Conservation (phyloP, 768 basidiomycete genomes). For the Tricholoma matsutake region DNA sequence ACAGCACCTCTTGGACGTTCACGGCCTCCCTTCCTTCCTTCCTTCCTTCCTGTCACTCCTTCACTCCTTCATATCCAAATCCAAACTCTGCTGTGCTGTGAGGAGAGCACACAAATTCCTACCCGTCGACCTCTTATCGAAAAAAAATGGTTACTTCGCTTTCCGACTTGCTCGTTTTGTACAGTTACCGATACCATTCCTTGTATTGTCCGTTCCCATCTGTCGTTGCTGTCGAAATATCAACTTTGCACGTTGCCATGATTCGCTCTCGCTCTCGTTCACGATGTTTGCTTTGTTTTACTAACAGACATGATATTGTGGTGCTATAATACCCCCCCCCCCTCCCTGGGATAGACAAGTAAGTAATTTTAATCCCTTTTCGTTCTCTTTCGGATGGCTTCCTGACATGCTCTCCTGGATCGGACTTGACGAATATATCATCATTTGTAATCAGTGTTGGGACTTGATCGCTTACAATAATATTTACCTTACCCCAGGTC, state of each 20-base stretch:
- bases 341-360: background rate
- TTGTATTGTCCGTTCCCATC: background rate
- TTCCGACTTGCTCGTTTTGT: background rate
- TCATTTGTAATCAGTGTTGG: too few relatives aligned
- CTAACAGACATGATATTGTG: background rate
- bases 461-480: too few relatives aligned
- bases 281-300: background rate
- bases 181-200: conserved; percentile 1
- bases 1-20: conserved; percentile 5
- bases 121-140: background rate
- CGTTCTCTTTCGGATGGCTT: conserved; percentile 28
- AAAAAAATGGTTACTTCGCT: background rate
- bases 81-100: background rate
- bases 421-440: conserved; percentile 58
- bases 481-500: too few relatives aligned
- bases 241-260: background rate
- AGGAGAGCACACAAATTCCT: too few relatives aligned
- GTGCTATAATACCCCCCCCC: too few relatives aligned
- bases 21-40: background rate
- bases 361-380: background rate
- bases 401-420: conserved; percentile 51
- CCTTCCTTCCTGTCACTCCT: background rate
- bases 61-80: background rate
- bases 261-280: background rate
- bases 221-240: background rate